Evolutionary conservation across 345 rosid species (phyloP).

Genomic region (Ceriops zippeliana): DNA sequence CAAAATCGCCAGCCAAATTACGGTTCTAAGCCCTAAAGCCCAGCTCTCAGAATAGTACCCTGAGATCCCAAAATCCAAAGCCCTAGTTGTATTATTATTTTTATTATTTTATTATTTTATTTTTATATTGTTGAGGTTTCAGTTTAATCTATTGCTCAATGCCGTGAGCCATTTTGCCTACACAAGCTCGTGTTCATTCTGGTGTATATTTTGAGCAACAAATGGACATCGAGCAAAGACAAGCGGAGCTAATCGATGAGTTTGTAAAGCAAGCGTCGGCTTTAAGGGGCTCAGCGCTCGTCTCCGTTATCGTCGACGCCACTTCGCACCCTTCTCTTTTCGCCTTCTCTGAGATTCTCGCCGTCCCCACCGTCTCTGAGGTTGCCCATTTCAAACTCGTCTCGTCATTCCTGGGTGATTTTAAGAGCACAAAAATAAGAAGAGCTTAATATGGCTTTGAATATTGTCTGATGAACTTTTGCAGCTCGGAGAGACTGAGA

Average conservation of each 20-base stretch:
- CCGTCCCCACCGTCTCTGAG: conserved; percentile 51
- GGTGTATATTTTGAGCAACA: not conserved
- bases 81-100: too few relatives aligned
- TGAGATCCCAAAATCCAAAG: too few relatives aligned
- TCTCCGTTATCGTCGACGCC: conserved; percentile 58
- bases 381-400: conserved; percentile 22
- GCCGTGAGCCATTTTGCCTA: too few relatives aligned
- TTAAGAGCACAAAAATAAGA: too few relatives aligned
- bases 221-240: conserved; percentile 89
- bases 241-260: conserved; percentile 66
- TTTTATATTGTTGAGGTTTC: too few relatives aligned
- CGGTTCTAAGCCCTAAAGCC: too few relatives aligned
- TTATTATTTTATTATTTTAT: too few relatives aligned
- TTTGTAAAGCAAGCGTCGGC: conserved; percentile 57
- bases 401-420: not conserved
- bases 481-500: conserved; percentile 84
- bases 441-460: not conserved
- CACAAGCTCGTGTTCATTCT: too few relatives aligned
- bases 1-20: too few relatives aligned
- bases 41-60: too few relatives aligned
- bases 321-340: conserved; percentile 85
- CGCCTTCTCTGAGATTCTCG: conserved; percentile 93
- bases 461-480: conserved; percentile 8
- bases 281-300: conserved; percentile 49
- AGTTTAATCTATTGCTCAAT: too few relatives aligned